Conservation (phyloP, 495 filamentous ascomycete species). For the Daldinia decipiens region DNA sequence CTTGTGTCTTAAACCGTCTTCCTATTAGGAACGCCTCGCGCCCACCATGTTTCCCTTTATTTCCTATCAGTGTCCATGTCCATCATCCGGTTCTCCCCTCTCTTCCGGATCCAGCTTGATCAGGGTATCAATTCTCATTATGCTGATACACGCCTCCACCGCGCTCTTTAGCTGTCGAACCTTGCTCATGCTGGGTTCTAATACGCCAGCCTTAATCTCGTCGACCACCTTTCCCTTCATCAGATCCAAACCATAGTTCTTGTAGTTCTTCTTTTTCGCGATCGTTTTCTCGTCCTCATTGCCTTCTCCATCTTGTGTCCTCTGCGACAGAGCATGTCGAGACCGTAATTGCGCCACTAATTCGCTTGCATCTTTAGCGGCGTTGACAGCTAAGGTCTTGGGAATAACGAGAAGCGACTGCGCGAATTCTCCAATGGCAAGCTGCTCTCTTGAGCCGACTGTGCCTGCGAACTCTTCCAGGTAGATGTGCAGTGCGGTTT, state of each 20-base stretch:
- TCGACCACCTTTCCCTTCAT: conserved; percentile 91
- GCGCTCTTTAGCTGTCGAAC: conserved; percentile 97
- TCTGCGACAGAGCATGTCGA: conserved; percentile 92
- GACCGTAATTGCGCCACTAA: conserved; percentile 95
- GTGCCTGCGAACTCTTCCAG: conserved; percentile 99
- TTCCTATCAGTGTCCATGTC: conserved; percentile 69
- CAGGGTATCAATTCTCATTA: conserved; percentile 99
- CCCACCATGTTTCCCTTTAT: conserved; percentile 33
- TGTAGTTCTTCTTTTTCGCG: conserved; percentile 94
- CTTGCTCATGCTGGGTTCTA: conserved; percentile 99
- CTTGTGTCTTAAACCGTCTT: conserved; percentile 35
- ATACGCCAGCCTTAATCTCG: conserved; percentile 90
- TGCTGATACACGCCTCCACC: conserved; percentile 97
- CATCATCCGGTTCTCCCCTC: conserved; percentile 79
- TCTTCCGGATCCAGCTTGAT: conserved; percentile 97
- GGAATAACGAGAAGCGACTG: conserved; percentile 93
- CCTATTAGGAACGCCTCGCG: conserved; percentile 37
- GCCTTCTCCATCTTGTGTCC: conserved; percentile 80
- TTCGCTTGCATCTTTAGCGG: conserved; percentile 93
- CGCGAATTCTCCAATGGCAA: conserved; percentile 97
- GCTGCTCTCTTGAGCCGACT: conserved; percentile 95
- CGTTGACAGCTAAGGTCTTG: conserved; percentile 96
- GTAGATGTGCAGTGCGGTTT: conserved; percentile 99
- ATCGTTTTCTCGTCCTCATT: conserved; percentile 87
- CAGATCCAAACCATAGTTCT: conserved; percentile 96